Conservation (phyloP, 805 yeast genomes). For the Candida germanica region DNA sequence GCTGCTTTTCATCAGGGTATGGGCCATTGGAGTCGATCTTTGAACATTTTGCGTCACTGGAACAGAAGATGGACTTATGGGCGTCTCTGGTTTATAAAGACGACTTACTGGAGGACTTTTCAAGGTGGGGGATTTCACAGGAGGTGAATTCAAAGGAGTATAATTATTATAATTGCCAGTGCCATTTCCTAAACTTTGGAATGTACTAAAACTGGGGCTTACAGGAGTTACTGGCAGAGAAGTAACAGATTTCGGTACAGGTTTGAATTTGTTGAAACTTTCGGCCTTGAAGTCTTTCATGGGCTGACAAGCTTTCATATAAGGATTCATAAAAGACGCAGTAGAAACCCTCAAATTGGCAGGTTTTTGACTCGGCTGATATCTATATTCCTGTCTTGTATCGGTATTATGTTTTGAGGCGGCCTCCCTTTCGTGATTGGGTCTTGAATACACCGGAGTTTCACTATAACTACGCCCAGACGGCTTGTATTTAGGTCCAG, state of each 20-base stretch:
- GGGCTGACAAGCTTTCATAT: neutral
- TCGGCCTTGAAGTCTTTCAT: conserved; percentile 6
- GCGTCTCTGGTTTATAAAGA: neutral
- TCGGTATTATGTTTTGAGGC: too few relatives aligned
- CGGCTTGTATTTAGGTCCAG: neutral
- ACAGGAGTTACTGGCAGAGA: neutral
- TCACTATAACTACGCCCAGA: neutral
- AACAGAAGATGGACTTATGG: neutral
- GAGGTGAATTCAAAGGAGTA: neutral
- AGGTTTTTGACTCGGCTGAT: neutral
- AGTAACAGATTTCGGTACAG: neutral
- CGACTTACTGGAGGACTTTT: neutral
- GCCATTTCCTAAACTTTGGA: neutral
- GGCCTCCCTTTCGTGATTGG: neutral
- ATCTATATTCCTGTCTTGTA: too few relatives aligned
- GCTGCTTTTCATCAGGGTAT: neutral
- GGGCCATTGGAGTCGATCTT: neutral
- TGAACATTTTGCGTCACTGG: neutral
- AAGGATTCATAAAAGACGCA: conserved; percentile 4
- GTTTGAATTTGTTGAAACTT: conserved; percentile 2
- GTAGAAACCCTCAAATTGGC: neutral
- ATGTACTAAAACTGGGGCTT: neutral
- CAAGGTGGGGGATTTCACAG: neutral
- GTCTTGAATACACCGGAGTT: neutral
- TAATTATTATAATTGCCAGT: neutral